phyloP scores from a whole-genome alignment of 1,139 yeast species.

The Suhomyces choctaworum region DNA sequence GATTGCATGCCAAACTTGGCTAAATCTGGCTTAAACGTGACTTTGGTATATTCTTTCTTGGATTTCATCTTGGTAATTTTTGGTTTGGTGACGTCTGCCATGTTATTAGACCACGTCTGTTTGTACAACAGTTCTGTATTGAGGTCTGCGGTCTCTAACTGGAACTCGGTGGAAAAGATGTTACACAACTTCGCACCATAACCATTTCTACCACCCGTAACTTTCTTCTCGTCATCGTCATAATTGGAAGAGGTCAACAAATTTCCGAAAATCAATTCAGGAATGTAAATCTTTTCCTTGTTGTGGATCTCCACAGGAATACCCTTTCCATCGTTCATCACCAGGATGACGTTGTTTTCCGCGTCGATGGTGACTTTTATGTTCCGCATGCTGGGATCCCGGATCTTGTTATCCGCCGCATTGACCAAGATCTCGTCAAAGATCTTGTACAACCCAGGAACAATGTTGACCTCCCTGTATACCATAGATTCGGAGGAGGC shows the following conservation, averaged over 20 bases:
- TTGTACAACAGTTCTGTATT: conserved; percentile 60
- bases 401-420: conserved; percentile 97
- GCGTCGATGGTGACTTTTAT: conserved; percentile 78
- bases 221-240: conserved; percentile 93
- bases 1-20: conserved; percentile 78
- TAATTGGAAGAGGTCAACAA: conserved; percentile 93
- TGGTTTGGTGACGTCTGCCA: conserved; percentile 78
- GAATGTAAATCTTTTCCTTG: conserved; percentile 90
- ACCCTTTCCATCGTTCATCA: conserved; percentile 92
- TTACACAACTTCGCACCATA: conserved; percentile 93
- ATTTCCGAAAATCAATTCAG: conserved; percentile 95
- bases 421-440: conserved; percentile 97
- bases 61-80: conserved; percentile 61
- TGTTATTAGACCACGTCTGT: conserved; percentile 86
- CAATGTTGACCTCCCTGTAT: conserved; percentile 70
- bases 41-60: conserved; percentile 77
- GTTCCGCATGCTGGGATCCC: conserved; percentile 88
- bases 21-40: conserved; percentile 88
- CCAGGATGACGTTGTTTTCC: conserved; percentile 72
- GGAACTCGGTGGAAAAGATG: conserved; percentile 89
- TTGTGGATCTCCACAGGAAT: conserved; percentile 93
- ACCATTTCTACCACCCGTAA: conserved; percentile 98
- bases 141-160: conserved; percentile 86
- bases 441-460: conserved; percentile 94
- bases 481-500: conserved; percentile 71